Base-by-base conservation (phyloP, 2,329 filamentous ascomycete species). In the Penicillium sp. region DNA sequence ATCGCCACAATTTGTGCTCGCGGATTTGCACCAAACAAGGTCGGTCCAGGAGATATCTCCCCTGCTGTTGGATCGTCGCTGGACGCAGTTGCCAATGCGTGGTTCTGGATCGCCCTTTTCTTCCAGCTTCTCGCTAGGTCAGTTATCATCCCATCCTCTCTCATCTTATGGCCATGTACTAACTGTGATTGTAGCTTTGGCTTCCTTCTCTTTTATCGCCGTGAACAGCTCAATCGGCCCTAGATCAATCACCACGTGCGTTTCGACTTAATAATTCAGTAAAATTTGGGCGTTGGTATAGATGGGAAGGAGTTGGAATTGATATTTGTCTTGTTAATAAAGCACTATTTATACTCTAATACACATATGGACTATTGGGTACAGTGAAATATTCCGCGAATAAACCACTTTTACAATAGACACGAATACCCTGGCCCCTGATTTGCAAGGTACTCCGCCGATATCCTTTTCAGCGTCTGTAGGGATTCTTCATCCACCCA, bases 11-110 rank as follows among this genome's bases (percentile, higher is more conserved):
- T 88, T 38, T 76, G 83, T 32, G 85, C 83, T 3, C 70, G 85
- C 51, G 84, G 82, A 15, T 81, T 80, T 44, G 83, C 82, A 7
- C 84, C 86, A 1, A 81, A 87, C 66, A 79, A 76, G 12, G 72
- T 82, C n/a, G 85, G 85, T 0, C 84, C 85, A 1, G 83, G 83
- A 1, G 72, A 76, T 0, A 82, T 86, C 23, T 86, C 85, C 62
- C 85, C 85, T 0, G 82, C 86, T 65, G 77, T 87, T 60, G 79
- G 79, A 5, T 75, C 77, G 51, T 76, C 77, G 0, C 64, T 77
- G 25, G 68, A 70, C 45, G 70, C 74, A 15, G 65, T 84, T 34
- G 77, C 72, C 18, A 77, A 79, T 53, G 73, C 77, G 9, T 82
- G 79, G 76, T 86, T 87, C 68, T 87, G 85, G 85, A 73, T 86